A percentile compares a stretch with the other conserved stretches of the same genome.
phyloP scores from a whole-genome alignment of 768 basidiomycete species.

The Neoboletus magnificus region DNA sequence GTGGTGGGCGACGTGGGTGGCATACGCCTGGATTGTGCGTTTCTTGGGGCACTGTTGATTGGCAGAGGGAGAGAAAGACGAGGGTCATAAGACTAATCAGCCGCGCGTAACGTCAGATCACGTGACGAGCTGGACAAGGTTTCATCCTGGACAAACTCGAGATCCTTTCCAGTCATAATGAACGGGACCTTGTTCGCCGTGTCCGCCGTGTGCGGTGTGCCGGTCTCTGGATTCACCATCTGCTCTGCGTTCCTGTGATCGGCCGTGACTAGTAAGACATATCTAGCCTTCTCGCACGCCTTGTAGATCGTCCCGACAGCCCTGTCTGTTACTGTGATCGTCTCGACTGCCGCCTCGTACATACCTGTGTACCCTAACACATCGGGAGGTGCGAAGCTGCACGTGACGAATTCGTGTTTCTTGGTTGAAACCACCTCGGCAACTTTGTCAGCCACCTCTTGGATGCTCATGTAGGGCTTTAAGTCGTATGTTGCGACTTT shows the following conservation, averaged over 20 bases:
- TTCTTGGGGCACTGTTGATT: conserved; percentile 17
- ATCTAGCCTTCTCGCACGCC: conserved; percentile 82
- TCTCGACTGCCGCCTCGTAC: conserved; percentile 87
- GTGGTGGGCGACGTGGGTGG: conserved; percentile 6
- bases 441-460: conserved; percentile 89
- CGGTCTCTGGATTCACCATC: conserved; percentile 82
- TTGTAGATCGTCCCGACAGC: conserved; percentile 86
- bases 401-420: conserved; percentile 90
- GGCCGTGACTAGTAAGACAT: conserved; percentile 83
- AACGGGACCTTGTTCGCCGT: conserved; percentile 87
- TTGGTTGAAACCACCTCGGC: conserved; percentile 71
- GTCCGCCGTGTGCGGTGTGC: conserved; percentile 88
- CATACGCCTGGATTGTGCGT: conserved; percentile 11
- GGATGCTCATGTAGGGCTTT: conserved; percentile 86
- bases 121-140: too few species aligned
- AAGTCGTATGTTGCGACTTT: conserved; percentile 95
- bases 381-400: conserved; percentile 96
- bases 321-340: conserved; percentile 80
- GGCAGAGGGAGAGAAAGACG: background rate
- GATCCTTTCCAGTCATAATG: conserved; percentile 71
- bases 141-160: conserved; percentile 52
- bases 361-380: conserved; percentile 97
- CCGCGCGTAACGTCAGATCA: conserved; percentile 20
- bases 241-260: conserved; percentile 97
- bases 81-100: background rate